Evolutionary conservation across 2,329 filamentous ascomycete genomes (phyloP).

Genomic region (Penicillium brasilianum): DNA sequence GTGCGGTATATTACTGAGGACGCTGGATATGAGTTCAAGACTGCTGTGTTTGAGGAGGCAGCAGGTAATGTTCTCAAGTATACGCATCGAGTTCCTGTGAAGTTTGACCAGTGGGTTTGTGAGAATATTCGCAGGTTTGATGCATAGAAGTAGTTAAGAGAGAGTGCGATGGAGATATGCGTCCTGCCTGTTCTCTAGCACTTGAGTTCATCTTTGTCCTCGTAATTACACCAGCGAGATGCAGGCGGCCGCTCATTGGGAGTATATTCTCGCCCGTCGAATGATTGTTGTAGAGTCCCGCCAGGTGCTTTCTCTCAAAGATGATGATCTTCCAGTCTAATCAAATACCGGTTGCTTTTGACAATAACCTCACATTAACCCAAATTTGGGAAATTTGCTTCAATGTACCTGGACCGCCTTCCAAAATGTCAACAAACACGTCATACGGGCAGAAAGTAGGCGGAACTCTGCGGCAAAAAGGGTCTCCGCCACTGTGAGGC

Average conservation of each 20-base stretch:
- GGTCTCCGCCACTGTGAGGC: background rate
- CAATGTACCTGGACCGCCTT: background rate
- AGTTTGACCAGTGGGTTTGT: conserved; percentile 43
- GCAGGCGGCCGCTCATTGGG: too few species aligned
- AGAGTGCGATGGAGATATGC: too few species aligned
- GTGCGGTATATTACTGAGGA: conserved; percentile 4
- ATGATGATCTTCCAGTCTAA: background rate
- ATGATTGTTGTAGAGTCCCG: too few species aligned
- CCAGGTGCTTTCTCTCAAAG: background rate
- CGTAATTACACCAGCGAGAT: too few species aligned
- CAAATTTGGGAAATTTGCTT: background rate
- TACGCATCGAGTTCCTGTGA: conserved; percentile 34
- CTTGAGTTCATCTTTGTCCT: too few species aligned
- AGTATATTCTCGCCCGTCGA: too few species aligned
- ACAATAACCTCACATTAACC: background rate
- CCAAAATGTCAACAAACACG: conserved; percentile 5
- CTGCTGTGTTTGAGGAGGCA: conserved; percentile 16
- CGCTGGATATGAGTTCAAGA: background rate
- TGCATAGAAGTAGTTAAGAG: background rate
- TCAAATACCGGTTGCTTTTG: background rate
- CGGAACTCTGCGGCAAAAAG: conserved; percentile 15
- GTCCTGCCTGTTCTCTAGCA: too few species aligned
- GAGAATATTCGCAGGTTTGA: conserved; percentile 24
- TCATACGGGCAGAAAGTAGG: conserved; percentile 20
- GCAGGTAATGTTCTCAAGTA: conserved; percentile 42